Base-by-base conservation (phyloP, 768 basidiomycete genomes). In the Pleurotus tuber-regium region DNA sequence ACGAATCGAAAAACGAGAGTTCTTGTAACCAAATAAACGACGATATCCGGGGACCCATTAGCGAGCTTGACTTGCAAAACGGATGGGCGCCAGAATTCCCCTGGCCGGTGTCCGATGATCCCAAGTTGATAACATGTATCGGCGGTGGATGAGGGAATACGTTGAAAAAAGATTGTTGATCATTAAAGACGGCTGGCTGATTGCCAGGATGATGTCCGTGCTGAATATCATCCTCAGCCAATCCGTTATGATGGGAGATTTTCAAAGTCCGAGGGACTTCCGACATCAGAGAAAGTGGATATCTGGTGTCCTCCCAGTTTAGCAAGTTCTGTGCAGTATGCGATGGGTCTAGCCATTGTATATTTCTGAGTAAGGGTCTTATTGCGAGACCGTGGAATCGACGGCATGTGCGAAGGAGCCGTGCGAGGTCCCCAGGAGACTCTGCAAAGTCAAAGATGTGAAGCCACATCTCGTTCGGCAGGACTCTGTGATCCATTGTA, bases 21-120 rank as follows among this genome's bases (percentile, higher is more conserved):
- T 68, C 67, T 11, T 63, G 59, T 11, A 78, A 63, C 54, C 65
- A 67, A 7, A 57, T 51, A 50, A 78, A 77, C 2, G 56, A 49
- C 6, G 53, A 43, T 21, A 59, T 58, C 16, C 52, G 43, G 5
- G 46, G 31, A 1, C 46, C 46, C 46, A 48, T 48, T 9, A 48
- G 30, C 18, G 18, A 10, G 31, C 19, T 48, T 11, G 46, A 48
- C 19, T 33, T 24, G 46, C 46, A 48, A 14, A 48, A 35, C 21
- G 46, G 46, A 11, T 44, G 21, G 8, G 24, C 24, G 4, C 43
- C 43, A 3, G 14, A 26, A n/a, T 6, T 9, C 11, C n/a, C 16
- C 6, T 26, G 24, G 28, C 28, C 4, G 11, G 29, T n/a, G 43
- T 26, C 43, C n/a, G 18, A 16, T 26, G 18, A 14, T 18, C 24